Base-by-base conservation (phyloP, 257 asterid species). In the Lycium ferocissimum region DNA sequence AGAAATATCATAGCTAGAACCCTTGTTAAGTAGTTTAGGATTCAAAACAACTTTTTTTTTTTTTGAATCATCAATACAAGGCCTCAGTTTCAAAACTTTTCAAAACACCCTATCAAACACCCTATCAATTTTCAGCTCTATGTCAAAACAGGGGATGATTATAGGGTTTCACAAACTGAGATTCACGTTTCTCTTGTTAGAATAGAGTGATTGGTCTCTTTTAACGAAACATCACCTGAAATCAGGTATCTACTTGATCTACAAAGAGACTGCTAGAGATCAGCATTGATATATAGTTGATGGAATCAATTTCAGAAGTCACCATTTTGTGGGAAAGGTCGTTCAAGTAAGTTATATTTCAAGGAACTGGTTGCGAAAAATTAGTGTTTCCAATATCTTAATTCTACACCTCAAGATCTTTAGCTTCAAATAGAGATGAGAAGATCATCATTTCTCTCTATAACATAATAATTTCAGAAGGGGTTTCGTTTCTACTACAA, bases 1-100 rank as follows among this genome's bases (percentile, higher is more conserved):
- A 51, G 82, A 76, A 76, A 69, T 69, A 69, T 69, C 53, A 2
- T 35, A 13, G 82, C 82, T 51, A 47, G 63, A 76, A 76, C 22
- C 6, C 82, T 51, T 0, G 8, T 13, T 76, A 26, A 51, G 63
- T 51, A 51, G 81, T 49, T 75, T 6, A 6, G 43, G 12, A 45
- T n/a, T 72, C 17, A 75, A n/a, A 14, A 13, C n/a, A 9, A n/a
- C n/a, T n/a, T n/a, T n/a, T n/a, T n/a, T n/a, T n/a, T n/a, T n/a
- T n/a, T n/a, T n/a, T n/a, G n/a, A n/a, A n/a, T n/a, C n/a, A n/a
- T n/a, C n/a, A n/a, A n/a, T n/a, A n/a, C n/a, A n/a, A n/a, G n/a
- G n/a, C n/a, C n/a, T n/a, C n/a, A n/a, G n/a, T n/a, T n/a, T 72
- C 15, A 75, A n/a, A 26, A 22, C 38, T n/a, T 20, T 49, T 22